phyloP scores from a whole-genome alignment of 2,329 filamentous ascomycete species.

The Colletotrichum spinosum region DNA sequence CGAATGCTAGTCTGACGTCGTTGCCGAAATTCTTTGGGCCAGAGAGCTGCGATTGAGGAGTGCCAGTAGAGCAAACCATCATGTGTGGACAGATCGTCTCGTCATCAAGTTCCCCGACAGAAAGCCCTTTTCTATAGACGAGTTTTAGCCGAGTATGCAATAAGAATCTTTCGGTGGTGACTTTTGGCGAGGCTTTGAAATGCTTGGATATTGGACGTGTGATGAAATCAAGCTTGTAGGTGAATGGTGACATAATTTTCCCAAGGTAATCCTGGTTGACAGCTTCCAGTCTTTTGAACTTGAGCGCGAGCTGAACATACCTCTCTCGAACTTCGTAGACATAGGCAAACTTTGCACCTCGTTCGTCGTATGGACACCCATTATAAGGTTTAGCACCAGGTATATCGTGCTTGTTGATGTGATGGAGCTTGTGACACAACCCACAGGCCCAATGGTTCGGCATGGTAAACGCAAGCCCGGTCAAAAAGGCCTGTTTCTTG shows the following conservation, averaged over 20 bases:
- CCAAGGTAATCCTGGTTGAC: neutral
- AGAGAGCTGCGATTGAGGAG: neutral
- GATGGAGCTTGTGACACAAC: conserved; percentile 2
- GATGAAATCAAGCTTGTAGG: neutral
- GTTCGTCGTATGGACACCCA: neutral
- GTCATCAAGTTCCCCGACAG: neutral
- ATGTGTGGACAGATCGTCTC: conserved; percentile 1
- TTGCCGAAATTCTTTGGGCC: neutral
- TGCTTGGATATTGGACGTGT: neutral
- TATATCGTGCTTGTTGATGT: neutral
- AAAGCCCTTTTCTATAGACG: neutral
- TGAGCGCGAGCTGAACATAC: conserved; percentile 5
- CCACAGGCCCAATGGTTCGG: conserved; percentile 8
- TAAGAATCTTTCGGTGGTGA: neutral
- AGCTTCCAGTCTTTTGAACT: neutral
- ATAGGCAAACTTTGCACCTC: fast-evolving
- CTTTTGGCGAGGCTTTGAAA: neutral
- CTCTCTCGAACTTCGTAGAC: conserved; percentile 2
- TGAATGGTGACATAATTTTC: neutral
- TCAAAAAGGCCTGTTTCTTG: neutral
- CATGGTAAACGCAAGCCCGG: neutral
- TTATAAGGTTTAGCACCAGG: neutral
- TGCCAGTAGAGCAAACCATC: neutral
- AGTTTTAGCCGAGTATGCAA: neutral
- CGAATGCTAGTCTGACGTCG: conserved; percentile 2